Evolutionary conservation across 164 flowering plant species (phyloP).

Genomic region (Kalanchoe fedtschenkoi): DNA sequence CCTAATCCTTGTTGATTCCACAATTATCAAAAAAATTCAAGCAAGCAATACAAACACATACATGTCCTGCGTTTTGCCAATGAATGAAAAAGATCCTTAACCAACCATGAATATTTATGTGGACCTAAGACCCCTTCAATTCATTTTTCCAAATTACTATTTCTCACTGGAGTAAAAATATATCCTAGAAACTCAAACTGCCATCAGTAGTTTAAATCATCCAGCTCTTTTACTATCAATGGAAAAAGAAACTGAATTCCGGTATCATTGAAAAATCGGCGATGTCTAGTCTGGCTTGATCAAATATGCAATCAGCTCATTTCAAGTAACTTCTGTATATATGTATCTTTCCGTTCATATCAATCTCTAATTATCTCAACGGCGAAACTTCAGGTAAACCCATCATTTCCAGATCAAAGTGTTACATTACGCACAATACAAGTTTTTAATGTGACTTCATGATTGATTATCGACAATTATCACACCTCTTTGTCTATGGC

Average conservation of each 20-base stretch:
- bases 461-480: background rate
- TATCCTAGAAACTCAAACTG: background rate
- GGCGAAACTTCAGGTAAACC: too few relatives aligned
- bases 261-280: too few relatives aligned
- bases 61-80: background rate
- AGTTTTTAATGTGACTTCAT: background rate
- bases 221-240: background rate
- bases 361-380: too few relatives aligned
- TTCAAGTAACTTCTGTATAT: background rate
- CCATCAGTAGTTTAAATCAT: background rate
- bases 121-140: background rate
- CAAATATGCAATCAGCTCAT: background rate
- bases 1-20: conserved; percentile 2
- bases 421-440: background rate
- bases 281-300: background rate
- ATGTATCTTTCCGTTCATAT: too few relatives aligned
- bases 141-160: too few relatives aligned
- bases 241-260: background rate
- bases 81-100: background rate
- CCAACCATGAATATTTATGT: background rate
- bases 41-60: conserved; percentile 4
- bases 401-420: background rate
- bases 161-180: too few relatives aligned
- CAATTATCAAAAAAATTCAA: background rate
- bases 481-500: background rate